Base-by-base conservation (phyloP, 495 filamentous ascomycete species). In the Penicillium diatomitis region DNA sequence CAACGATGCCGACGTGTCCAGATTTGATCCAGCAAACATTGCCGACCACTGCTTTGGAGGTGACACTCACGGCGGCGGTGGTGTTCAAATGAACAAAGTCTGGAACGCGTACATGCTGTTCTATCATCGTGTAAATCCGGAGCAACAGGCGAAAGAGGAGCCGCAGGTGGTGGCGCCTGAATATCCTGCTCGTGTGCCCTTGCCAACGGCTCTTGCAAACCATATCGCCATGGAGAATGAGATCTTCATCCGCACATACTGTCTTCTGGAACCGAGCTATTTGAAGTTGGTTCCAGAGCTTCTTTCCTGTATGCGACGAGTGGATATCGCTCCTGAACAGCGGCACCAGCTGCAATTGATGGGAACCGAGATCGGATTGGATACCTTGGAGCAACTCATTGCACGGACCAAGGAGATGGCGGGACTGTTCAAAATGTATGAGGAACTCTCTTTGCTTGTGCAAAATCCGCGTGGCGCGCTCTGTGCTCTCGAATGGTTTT, bases 71-170 rank as follows among this genome's bases (percentile, higher is more conserved):
- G 43, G 58, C 11, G 63, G 66, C 45, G 65, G 65, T 30, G 58
- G 66, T 57, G 52, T 78, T 56, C 68, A 65, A 0, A 69, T 68
- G 46, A 78, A 81, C 46, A 95, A 92, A 61, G 73, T 74, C 6
- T 90, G 83, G 70, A 94, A 85, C 65, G 92, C 90, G 11, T 99
- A 99, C 58, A 96, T 97, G 88, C 75, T 99, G 36, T 96, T 99
- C 68, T 99, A 97, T 60, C 86, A 96, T 61, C 79, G 92, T 48
- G 81, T 84, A 4, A 81, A 84, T 2, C 80, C 78, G 8, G 72
- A 88, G 48, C 73, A 78, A 4, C 50, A 59, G 5, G 58, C 61
- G 9, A 59, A 56, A 32, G 44, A 57, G 12, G 38, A 41, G 8
- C 65, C 67, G 46, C 58, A 63, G 46, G 64, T 63, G 4, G 43